These are phyloP conservation scores for Prosopis cineraria DNA, from an alignment of 306 rosid genomes.

Conservation along the genomic window DNA sequence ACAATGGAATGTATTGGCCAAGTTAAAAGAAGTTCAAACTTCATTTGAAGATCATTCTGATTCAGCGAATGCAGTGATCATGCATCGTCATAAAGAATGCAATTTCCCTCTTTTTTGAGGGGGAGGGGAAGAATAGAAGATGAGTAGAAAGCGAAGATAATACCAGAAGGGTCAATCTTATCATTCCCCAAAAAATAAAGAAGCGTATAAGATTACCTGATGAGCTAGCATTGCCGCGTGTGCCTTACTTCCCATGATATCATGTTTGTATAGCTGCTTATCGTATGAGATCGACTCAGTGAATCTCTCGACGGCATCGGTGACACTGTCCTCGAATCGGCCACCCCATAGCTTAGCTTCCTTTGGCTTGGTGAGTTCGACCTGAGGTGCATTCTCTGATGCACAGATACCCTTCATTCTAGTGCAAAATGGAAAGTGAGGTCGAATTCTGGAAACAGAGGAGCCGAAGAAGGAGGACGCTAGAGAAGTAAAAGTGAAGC, in stretches of 20 bases:
- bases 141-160: neutral
- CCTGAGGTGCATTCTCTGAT: slow-evolving; percentile 13
- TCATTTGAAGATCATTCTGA: neutral
- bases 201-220: slow-evolving; percentile 48
- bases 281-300: slow-evolving; percentile 93
- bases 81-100: neutral
- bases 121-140: neutral
- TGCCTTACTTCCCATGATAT: slow-evolving; percentile 83
- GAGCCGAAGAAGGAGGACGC: slow-evolving; percentile 9
- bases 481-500: neutral
- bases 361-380: slow-evolving; percentile 42
- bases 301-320: slow-evolving; percentile 88
- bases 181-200: neutral
- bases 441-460: neutral
- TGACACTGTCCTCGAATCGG: slow-evolving; percentile 84
- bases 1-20: neutral
- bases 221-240: slow-evolving; percentile 95
- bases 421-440: slow-evolving; percentile 5
- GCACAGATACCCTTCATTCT: slow-evolving; percentile 20
- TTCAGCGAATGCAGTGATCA: neutral
- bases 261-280: slow-evolving; percentile 81
- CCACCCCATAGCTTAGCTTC: slow-evolving; percentile 98
- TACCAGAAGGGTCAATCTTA: neutral
- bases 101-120: neutral
- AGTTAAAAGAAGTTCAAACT: neutral